A percentile compares a stretch with the other conserved stretches of the same genome.
phyloP scores from a whole-genome alignment of 257 asterid genomes.

The Henckelia pumila region DNA sequence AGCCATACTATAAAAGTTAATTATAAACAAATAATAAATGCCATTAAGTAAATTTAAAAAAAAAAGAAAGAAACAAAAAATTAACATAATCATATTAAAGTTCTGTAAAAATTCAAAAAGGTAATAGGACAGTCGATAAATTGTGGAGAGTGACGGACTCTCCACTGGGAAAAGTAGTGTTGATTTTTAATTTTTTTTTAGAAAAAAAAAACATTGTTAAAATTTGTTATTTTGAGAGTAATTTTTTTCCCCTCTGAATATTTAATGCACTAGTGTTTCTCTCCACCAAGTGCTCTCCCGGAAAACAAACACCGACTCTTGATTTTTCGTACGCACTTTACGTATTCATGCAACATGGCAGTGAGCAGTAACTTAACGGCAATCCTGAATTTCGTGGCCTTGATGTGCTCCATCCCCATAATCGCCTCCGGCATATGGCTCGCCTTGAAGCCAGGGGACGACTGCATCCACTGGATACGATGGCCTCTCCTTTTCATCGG shows the following conservation, averaged over 20 bases:
- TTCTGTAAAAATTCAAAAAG: background rate
- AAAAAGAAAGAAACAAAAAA: no score
- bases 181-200: no score
- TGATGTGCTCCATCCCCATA: conserved; percentile 91
- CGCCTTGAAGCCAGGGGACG: conserved; percentile 84
- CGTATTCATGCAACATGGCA: conserved; percentile 45
- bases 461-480: conserved; percentile 93
- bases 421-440: conserved; percentile 87
- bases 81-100: background rate
- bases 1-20: no score
- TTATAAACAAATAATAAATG: background rate
- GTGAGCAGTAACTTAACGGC: conserved; percentile 91
- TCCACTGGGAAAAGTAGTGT: background rate
- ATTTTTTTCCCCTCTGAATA: background rate
- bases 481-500: conserved; percentile 91
- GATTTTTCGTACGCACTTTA: background rate
- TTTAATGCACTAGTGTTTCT: no score
- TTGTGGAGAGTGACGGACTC: background rate
- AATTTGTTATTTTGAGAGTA: background rate
- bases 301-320: background rate
- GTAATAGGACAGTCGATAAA: background rate
- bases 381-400: conserved; percentile 70
- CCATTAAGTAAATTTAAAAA: background rate
- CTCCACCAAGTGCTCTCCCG: background rate
- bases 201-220: no score